Evolutionary conservation across 164 flowering plant genomes (phyloP).

Genomic region (Dillenia suffruticosa): DNA sequence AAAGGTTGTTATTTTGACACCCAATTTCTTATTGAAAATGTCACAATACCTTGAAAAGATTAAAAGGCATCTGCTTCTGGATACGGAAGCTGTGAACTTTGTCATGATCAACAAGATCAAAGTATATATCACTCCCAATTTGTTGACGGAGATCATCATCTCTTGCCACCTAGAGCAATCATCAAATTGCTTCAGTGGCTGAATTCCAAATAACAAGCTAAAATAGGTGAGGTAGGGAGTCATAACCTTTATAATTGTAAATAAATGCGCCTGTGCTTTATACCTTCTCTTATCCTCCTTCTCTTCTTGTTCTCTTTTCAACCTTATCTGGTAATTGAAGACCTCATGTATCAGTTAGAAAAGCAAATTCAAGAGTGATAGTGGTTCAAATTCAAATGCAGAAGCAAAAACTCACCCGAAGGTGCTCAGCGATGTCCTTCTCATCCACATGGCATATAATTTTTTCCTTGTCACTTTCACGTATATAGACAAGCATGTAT

Average conservation of each 20-base stretch:
- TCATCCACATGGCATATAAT: slow-evolving; percentile 83
- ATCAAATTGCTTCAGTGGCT: slow-evolving; percentile 1
- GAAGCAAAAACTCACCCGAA: slow-evolving; percentile 47
- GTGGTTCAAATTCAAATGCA: not conserved
- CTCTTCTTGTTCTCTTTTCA: slow-evolving; percentile 92
- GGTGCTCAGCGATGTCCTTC: slow-evolving; percentile 88
- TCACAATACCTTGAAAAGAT: slow-evolving; percentile 52
- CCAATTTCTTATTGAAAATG: no score
- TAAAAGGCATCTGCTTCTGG: slow-evolving; percentile 65
- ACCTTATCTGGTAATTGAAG: slow-evolving; percentile 44
- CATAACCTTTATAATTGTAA: slow-evolving; percentile 76
- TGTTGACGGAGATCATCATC: slow-evolving; percentile 72
- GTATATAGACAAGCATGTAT: slow-evolving; percentile 92
- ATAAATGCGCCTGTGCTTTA: slow-evolving; percentile 83
- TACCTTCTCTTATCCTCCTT: slow-evolving; percentile 84
- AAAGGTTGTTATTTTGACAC: no score
- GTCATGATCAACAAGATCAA: slow-evolving; percentile 89
- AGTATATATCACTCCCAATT: slow-evolving; percentile 75
- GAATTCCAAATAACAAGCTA: slow-evolving; percentile 1
- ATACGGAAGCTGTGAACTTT: slow-evolving; percentile 77
- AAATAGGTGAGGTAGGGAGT: not conserved
- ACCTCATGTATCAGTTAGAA: slow-evolving; percentile 5
- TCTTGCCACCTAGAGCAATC: slow-evolving; percentile 55
- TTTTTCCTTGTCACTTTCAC: slow-evolving; percentile 89
- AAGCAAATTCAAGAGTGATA: not conserved